Evolutionary conservation across 2,329 filamentous ascomycete genomes (phyloP).

Genomic region (Fusarium anguioides): DNA sequence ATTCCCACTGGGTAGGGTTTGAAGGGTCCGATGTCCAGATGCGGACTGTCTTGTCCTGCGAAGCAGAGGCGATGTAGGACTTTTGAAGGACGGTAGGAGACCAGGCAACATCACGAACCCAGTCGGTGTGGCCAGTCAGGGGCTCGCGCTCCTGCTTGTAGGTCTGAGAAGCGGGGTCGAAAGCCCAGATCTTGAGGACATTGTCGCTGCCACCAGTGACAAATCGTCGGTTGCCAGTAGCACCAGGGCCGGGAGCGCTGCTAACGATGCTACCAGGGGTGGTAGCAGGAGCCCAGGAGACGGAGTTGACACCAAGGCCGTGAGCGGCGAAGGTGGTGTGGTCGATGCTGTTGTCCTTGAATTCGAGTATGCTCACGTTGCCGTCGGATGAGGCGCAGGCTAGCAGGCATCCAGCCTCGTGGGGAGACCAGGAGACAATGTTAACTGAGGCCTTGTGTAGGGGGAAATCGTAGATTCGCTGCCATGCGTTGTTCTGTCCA

Average conservation of each 20-base stretch:
- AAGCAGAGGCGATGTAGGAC: slow-evolving; percentile 95
- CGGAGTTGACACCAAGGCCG: slow-evolving; percentile 92
- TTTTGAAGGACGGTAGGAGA: slow-evolving; percentile 94
- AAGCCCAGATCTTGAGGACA: slow-evolving; percentile 91
- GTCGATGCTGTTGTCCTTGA: slow-evolving; percentile 94
- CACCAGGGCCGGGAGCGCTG: slow-evolving; percentile 69
- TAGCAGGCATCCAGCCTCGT: slow-evolving; percentile 93
- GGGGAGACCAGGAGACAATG: slow-evolving; percentile 96
- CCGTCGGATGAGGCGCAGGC: slow-evolving; percentile 96
- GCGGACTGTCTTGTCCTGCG: slow-evolving; percentile 95
- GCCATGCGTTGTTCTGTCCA: slow-evolving; percentile 71
- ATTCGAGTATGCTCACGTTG: slow-evolving; percentile 92
- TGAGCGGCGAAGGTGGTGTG: slow-evolving; percentile 92
- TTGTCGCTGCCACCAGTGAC: slow-evolving; percentile 97
- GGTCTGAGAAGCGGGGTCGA: slow-evolving; percentile 69
- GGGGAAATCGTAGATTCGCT: slow-evolving; percentile 91
- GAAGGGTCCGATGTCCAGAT: slow-evolving; percentile 86
- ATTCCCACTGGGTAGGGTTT: slow-evolving; percentile 79
- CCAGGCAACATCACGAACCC: slow-evolving; percentile 98
- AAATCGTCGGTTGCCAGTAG: slow-evolving; percentile 79
- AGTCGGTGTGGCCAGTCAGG: slow-evolving; percentile 87
- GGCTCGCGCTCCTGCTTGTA: slow-evolving; percentile 73
- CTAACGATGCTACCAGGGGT: slow-evolving; percentile 86
- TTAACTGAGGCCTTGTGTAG: slow-evolving; percentile 97
- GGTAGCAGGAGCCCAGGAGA: slow-evolving; percentile 92